Evolutionary conservation across 805 yeast genomes (phyloP).

Genomic region (Lachancea mirantina): DNA sequence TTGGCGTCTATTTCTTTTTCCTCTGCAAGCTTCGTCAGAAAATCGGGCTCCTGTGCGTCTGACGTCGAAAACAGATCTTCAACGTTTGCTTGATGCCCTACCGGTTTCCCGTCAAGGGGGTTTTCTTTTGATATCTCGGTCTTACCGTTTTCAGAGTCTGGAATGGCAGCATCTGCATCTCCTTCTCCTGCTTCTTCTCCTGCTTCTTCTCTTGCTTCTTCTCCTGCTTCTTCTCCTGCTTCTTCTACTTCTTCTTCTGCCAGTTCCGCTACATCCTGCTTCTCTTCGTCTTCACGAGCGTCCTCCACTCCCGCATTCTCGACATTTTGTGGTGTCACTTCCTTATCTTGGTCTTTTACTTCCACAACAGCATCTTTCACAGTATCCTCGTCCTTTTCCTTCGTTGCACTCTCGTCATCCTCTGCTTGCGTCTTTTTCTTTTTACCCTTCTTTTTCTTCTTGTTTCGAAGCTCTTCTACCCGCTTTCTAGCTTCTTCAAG

Average conservation of each 20-base stretch:
- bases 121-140: constrained; percentile 12
- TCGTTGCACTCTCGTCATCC: constrained; percentile 7
- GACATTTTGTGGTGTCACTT: not conserved
- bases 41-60: constrained; percentile 20
- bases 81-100: too few relatives aligned
- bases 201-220: constrained; percentile 9
- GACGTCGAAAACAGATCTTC: constrained; percentile 12
- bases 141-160: constrained; percentile 7
- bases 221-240: constrained; percentile 13
- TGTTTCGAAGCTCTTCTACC: constrained; percentile 62
- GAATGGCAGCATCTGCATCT: constrained; percentile 5
- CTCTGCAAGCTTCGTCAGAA: constrained; percentile 25
- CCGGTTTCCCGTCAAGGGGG: too few relatives aligned
- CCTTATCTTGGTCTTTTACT: constrained; percentile 1
- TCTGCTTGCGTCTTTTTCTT: constrained; percentile 24
- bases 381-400: constrained; percentile 12
- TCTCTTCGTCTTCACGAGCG: not conserved
- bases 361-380: not conserved
- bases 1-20: constrained; percentile 33
- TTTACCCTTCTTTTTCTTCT: constrained; percentile 42
- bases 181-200: constrained; percentile 8
- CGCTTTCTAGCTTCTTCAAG: constrained; percentile 70
- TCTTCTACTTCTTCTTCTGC: constrained; percentile 3
- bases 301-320: not conserved
- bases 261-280: constrained; percentile 3